Evolutionary conservation across 805 yeast species (phyloP), one percentile per base, ranked within the genome.

Genomic region (Sugiyamaella qingdaonensis): DNA sequence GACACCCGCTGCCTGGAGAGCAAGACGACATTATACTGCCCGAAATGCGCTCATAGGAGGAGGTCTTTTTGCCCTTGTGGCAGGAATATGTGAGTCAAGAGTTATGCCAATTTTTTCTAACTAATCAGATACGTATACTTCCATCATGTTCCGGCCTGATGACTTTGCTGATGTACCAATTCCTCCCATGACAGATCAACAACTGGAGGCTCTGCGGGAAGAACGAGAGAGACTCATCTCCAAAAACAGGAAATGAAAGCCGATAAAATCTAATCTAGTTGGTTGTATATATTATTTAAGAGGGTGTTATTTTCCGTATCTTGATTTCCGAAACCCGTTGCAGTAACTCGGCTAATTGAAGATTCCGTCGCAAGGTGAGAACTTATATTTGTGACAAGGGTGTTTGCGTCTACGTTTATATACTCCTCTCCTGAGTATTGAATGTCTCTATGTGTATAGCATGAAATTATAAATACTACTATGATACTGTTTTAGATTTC

Each of bases 1-100:
- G 92, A 88, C 97, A 1, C 96, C 96, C 13, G 96, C 97, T 4
- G 82, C 92, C 77, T 76, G 88, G 60, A 78, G 98, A 59, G 97
- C 96, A 46, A 80, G 98, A 69, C 77, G 79, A 55, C 97, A 96
- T 41, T 92, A 80, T 65, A 88, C 90, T 72, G 80, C 83, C 78
- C 81, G 77, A 63, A 92, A 91, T 68, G 79, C 85, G 65, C 73
- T 80, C 16, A 79, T 83, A 0, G 80, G 91, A 48, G 74, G 74
- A 14, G 69, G 78, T 0, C 73, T 88, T 18, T 70, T 82, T 3
- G 78, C 85, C n/a, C 71, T 88, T 49, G 84, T 94, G 4, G 73
- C 79, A 10, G 82, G 87, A 43, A 85, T 89, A 27, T 91, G 82
- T 68, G 58, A 69, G 58, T 78, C 71, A 21, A 29, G 4, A 32